Base-by-base conservation (phyloP, 495 filamentous ascomycete genomes). In the Articulospora tetracladia region DNA sequence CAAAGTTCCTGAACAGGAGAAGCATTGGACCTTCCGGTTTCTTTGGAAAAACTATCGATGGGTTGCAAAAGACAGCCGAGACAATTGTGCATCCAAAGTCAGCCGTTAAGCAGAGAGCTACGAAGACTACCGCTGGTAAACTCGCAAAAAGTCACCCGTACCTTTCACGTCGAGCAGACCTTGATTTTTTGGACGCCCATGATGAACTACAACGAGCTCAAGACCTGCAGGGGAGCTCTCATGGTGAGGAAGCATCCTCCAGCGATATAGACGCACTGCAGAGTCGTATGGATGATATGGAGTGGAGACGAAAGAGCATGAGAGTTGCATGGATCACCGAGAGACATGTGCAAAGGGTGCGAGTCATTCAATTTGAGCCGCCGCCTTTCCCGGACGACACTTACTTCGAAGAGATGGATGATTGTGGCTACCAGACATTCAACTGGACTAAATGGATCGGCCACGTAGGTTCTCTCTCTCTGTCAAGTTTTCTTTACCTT, bases 371-470 rank as follows among this genome's bases (percentile, higher is more conserved):
- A 69, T 39, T 60, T 62, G 15, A 62, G 63, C 20, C 75, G 72
- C 57, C 26, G 65, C 15, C 61, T 61, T n/a, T 68, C 48, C 53
- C 57, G 57, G 20, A 22, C 26, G 32, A 57, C n/a, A 49, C 36
- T 15, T 55, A 46, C 20, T 61, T 61, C 27, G 19, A 71, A 66
- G n/a, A 63, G 64, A 4, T 26, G 49, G 51, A 61, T 50, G 59
- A 61, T 69, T 57, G 64, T 52, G 47, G 62, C 1, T 24, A n/a
- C 32, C 53, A 22, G n/a, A 53, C 56, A 27, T 57, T 64, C 34
- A 53, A 74, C 32, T 79, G 77, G 70, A 59, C 68, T 12, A 64
- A 63, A 48, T 79, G 72, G 67, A 36, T 75, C 13, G 74, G 70
- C 23, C 65, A 79, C 68, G 76, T 77, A 66, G 60, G 67, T 56